Evolutionary conservation across 768 basidiomycete species (phyloP), one percentile per base, ranked within the genome.

Genomic region (Sarcodon aspratus): DNA sequence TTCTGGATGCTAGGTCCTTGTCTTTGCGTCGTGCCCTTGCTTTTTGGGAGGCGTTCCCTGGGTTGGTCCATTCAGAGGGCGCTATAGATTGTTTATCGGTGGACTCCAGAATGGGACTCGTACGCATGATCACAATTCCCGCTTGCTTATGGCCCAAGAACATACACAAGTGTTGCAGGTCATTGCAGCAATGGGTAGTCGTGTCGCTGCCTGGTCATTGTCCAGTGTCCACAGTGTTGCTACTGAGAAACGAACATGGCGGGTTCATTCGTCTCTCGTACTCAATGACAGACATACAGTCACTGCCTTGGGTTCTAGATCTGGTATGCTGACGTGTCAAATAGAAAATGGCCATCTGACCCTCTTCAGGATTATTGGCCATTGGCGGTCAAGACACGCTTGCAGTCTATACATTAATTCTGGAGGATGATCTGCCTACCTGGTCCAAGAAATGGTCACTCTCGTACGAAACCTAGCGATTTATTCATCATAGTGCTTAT

Each of bases 371-470:
- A 48, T 67, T 88, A 33, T 76, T 92, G 52, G 82, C 81, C 17
- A 75, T 90, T 34, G 86, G 84, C 11, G 81, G 71, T 40, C 60
- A 69, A 33, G 65, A 63, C 38, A 73, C 74, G 36, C 66, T 92
- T 11, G 81, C 84, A 1, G 77, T 90, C 0, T 86, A 87, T 56
- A 85, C 85, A 2, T 66, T 90, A 31, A 78, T 83, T 48, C 70
- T 87, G 32, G 85, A 90, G 55, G 83, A 88, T 57, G 85, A 89
- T 61, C 74, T 91, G 13, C 85, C 81, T 12, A 85, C 80, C 0
- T 92, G 89, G 89, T 81, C 79, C 11, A 70, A 71, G 60, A 89
- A 89, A 66, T 92, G 89, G 89, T 70, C 70, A 15, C 64, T 70
- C 47, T 57, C 68, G 88, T 89, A 69, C 46, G 73, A 33, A 31